Percentiles rank a stretch among this genome's conserved stretches.
These are phyloP conservation scores for Cyclotella atomus DNA, from an alignment of 108 stramenopile species.

Conservation along the genomic window DNA sequence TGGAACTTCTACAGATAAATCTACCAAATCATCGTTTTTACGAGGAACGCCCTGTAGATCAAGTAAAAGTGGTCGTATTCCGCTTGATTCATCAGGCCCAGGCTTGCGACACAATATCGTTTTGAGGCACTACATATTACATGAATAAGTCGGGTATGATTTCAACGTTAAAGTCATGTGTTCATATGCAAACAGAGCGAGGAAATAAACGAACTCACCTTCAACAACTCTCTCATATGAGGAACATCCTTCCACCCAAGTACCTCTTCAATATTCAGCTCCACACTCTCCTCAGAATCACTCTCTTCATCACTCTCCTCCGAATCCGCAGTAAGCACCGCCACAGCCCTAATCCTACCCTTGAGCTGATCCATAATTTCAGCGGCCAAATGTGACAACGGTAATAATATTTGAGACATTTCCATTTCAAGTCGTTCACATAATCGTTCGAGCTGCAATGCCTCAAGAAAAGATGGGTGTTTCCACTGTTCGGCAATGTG, in stretches of 20 bases:
- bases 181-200: not conserved
- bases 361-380: conserved; percentile 63
- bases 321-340: conserved; percentile 47
- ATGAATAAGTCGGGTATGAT: not conserved
- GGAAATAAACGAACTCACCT: conserved; percentile 49
- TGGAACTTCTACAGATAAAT: conserved; percentile 52
- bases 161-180: not conserved
- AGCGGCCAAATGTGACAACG: conserved; percentile 78
- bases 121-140: conserved; percentile 59
- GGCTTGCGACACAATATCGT: conserved; percentile 68
- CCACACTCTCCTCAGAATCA: conserved; percentile 8
- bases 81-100: conserved; percentile 71
- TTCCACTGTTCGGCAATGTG: conserved; percentile 61
- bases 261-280: conserved; percentile 16
- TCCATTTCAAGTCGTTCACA: conserved; percentile 74
- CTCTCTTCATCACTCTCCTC: conserved; percentile 32
- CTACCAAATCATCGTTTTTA: conserved; percentile 52
- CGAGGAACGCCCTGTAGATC: conserved; percentile 83
- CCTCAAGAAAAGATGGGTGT: conserved; percentile 71
- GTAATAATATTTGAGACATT: conserved; percentile 72
- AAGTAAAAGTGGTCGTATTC: conserved; percentile 85
- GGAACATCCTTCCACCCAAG: conserved; percentile 51
- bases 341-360: conserved; percentile 58
- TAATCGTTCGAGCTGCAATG: conserved; percentile 70
- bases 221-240: conserved; percentile 60